Conservation (phyloP, 1,284 basidiomycete genomes). For the Thecaphora thlaspeos region DNA sequence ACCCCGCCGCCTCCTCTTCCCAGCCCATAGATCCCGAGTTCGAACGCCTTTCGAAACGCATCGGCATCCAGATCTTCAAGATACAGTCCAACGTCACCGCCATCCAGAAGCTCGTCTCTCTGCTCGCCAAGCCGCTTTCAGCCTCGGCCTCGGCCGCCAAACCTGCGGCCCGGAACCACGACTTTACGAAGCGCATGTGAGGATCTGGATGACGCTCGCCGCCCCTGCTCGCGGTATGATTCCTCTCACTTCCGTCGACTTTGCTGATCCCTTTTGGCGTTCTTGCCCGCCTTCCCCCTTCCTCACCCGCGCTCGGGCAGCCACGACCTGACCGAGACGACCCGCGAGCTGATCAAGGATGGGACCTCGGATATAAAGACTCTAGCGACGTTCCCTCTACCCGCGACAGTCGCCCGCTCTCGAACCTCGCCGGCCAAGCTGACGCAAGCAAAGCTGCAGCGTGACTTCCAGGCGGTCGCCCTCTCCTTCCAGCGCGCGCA, state of each 20-base stretch:
- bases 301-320: neutral
- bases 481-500: conserved; percentile 88
- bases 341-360: conserved; percentile 88
- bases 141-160: conserved; percentile 4
- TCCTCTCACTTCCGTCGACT: too few relatives aligned
- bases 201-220: too few relatives aligned
- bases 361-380: conserved; percentile 89
- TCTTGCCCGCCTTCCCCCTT: conserved; percentile 1
- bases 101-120: conserved; percentile 86
- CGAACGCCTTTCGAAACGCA: conserved; percentile 73
- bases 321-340: conserved; percentile 83
- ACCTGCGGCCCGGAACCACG: conserved; percentile 19
- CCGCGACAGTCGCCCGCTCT: neutral
- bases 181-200: conserved; percentile 65
- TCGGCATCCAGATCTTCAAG: conserved; percentile 96
- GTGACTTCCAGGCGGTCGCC: conserved; percentile 86
- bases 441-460: conserved; percentile 79
- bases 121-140: conserved; percentile 70
- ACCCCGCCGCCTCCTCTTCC: conserved; percentile 5
- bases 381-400: conserved; percentile 34
- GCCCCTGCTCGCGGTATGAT: too few relatives aligned
- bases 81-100: conserved; percentile 96
- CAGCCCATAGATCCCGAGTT: conserved; percentile 61
- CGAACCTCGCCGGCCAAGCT: conserved; percentile 39
- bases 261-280: conserved; percentile 1